A percentile compares a stretch with the other conserved stretches of the same genome.
Conservation (phyloP, 345 rosid genomes). For the Aquilaria yunnanensis region DNA sequence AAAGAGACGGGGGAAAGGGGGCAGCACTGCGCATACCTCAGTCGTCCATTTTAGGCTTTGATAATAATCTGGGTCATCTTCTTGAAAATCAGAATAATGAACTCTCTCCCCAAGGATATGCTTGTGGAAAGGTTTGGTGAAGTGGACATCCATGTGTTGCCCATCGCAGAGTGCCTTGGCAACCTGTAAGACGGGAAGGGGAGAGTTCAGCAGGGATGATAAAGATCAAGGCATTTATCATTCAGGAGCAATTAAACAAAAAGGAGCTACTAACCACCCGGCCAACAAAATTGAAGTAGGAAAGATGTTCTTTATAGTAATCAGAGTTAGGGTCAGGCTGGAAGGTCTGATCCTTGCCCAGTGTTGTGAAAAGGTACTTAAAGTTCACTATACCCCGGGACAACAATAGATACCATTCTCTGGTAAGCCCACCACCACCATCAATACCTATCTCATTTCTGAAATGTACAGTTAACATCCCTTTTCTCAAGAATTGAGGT, state of each 20-base stretch:
- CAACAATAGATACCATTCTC: constrained; percentile 97
- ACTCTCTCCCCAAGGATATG: constrained; percentile 88
- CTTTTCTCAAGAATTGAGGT: constrained; percentile 70
- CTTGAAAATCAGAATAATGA: constrained; percentile 93
- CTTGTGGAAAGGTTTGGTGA: constrained; percentile 96
- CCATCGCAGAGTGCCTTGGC: constrained; percentile 96
- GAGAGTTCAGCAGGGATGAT: background rate
- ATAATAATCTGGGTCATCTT: constrained; percentile 88
- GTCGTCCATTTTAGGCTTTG: constrained; percentile 94
- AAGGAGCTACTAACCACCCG: constrained; percentile 68
- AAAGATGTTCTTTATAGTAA: constrained; percentile 93
- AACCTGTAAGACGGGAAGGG: constrained; percentile 42
- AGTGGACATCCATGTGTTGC: constrained; percentile 92
- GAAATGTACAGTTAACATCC: constrained; percentile 86
- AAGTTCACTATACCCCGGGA: constrained; percentile 93
- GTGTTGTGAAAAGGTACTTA: constrained; percentile 84
- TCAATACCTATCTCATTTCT: constrained; percentile 99
- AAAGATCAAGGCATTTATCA: background rate
- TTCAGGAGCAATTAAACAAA: constrained; percentile 2
- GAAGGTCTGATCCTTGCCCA: constrained; percentile 95
- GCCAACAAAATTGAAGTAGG: constrained; percentile 96
- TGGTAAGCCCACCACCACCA: constrained; percentile 97
- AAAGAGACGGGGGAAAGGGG: background rate
- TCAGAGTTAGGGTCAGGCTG: constrained; percentile 98
- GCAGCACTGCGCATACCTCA: constrained; percentile 46